A percentile compares a stretch with the other conserved stretches of the same genome.
Conservation (phyloP, 2,329 filamentous ascomycete species). For the Chaetomium sp. region DNA sequence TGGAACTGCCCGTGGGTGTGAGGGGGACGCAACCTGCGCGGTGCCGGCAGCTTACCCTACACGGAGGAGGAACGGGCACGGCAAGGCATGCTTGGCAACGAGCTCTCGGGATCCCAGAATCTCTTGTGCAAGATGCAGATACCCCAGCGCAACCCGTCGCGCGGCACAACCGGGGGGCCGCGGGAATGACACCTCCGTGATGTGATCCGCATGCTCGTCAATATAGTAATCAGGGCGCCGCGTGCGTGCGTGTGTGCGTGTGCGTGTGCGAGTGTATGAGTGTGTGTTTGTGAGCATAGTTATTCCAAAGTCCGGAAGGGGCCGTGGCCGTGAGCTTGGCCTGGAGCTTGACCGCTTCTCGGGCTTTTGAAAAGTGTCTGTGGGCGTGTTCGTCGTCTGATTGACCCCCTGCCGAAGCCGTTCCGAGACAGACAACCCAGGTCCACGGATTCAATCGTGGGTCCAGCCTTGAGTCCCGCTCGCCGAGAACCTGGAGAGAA, state of each 20-base stretch:
- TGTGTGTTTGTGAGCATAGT: not conserved
- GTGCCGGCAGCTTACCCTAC: slow-evolving; percentile 1
- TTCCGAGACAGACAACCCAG: slow-evolving; percentile 13
- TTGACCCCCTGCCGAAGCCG: slow-evolving; percentile 5
- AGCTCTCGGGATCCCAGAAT: slow-evolving; percentile 1
- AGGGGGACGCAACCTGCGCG: not conserved
- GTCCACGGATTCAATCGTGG: slow-evolving; percentile 7
- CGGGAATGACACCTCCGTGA: not conserved
- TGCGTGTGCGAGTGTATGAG: not conserved
- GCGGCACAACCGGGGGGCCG: not conserved
- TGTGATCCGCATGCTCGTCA: not conserved
- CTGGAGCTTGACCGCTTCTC: not conserved
- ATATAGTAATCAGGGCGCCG: not conserved
- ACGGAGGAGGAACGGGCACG: not conserved
- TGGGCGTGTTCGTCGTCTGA: slow-evolving; percentile 15
- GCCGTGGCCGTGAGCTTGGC: not conserved
- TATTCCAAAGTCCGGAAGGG: not conserved
- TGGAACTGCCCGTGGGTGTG: not conserved
- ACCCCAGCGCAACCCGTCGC: not conserved
- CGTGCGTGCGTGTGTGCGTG: not conserved
- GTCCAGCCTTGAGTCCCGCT: not conserved
- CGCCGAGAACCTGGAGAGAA: not conserved
- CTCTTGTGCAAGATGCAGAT: not conserved
- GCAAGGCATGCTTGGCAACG: slow-evolving; percentile 6
- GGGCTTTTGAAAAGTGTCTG: not conserved